phyloP scores from a whole-genome alignment of 2,329 filamentous ascomycete species.

The Emydomyces testavorans region DNA sequence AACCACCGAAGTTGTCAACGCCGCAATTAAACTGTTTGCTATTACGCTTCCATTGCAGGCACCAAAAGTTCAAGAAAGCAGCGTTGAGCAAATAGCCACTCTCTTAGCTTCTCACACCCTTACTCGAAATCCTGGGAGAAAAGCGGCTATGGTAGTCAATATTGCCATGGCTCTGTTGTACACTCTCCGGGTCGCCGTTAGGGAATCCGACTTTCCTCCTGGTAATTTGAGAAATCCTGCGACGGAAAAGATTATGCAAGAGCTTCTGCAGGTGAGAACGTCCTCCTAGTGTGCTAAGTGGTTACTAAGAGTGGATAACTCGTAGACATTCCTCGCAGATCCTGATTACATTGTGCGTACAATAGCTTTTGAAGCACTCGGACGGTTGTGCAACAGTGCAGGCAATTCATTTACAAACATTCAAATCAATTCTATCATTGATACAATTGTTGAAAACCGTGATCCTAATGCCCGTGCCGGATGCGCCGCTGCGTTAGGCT shows the following conservation, averaged over 20 bases:
- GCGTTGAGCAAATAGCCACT: conserved; percentile 82
- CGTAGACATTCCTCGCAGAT: conserved; percentile 60
- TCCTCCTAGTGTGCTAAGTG: conserved; percentile 15
- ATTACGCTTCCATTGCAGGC: conserved; percentile 82
- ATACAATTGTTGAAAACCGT: conserved; percentile 85
- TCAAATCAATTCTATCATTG: conserved; percentile 83
- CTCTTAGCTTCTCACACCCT: conserved; percentile 71
- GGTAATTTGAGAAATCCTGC: conserved; percentile 63
- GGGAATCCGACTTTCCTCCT: conserved; percentile 60
- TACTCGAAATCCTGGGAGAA: conserved; percentile 75
- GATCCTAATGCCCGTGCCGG: conserved; percentile 89
- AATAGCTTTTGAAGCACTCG: conserved; percentile 73
- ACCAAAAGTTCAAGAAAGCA: conserved; percentile 87
- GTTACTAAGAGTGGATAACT: background rate
- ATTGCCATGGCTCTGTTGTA: conserved; percentile 69
- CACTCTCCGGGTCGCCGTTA: conserved; percentile 71
- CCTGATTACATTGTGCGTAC: conserved; percentile 76
- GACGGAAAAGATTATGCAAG: conserved; percentile 60
- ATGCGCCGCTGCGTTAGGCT: conserved; percentile 84
- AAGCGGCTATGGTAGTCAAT: conserved; percentile 84
- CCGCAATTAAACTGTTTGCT: conserved; percentile 85
- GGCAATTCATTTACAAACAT: conserved; percentile 80
- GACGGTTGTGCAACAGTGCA: conserved; percentile 69
- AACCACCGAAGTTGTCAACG: conserved; percentile 85
- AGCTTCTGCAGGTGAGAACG: conserved; percentile 61